These are phyloP conservation scores for Kokia cookei DNA, from an alignment of 441 rosid genomes.

Conservation along the genomic window DNA sequence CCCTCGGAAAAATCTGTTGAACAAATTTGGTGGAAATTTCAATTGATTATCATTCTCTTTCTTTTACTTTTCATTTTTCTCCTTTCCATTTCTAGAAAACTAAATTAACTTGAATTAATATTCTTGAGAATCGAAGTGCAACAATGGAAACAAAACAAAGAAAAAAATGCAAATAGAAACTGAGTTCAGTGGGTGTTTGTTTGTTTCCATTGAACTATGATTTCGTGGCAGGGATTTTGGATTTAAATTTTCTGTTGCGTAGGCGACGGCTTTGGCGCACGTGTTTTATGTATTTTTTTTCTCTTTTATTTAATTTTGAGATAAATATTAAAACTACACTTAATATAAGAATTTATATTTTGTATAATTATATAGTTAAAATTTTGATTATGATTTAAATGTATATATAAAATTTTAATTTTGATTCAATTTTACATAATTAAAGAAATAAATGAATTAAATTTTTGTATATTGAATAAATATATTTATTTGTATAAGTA, in stretches of 20 bases:
- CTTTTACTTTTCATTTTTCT: neutral
- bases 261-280: neutral
- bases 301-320: too few species aligned
- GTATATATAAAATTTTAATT: too few species aligned
- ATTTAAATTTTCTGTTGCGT: neutral
- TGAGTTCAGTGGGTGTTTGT: neutral
- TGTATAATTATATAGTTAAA: too few species aligned
- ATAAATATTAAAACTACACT: too few species aligned
- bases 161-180: neutral
- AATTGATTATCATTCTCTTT: neutral
- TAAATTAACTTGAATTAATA: neutral
- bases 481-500: too few species aligned
- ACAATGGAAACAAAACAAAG: neutral
- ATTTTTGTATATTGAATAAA: too few species aligned
- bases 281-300: neutral
- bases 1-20: slow-evolving; percentile 40
- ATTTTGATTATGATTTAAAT: too few species aligned
- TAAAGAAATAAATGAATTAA: too few species aligned
- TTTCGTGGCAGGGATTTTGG: neutral
- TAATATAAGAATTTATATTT: too few species aligned
- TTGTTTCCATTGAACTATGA: neutral
- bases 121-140: neutral
- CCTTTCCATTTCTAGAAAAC: neutral
- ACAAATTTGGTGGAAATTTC: neutral
- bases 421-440: too few species aligned